phyloP scores from a whole-genome alignment of 768 basidiomycete species.

The Leccinum subtestaceum region DNA sequence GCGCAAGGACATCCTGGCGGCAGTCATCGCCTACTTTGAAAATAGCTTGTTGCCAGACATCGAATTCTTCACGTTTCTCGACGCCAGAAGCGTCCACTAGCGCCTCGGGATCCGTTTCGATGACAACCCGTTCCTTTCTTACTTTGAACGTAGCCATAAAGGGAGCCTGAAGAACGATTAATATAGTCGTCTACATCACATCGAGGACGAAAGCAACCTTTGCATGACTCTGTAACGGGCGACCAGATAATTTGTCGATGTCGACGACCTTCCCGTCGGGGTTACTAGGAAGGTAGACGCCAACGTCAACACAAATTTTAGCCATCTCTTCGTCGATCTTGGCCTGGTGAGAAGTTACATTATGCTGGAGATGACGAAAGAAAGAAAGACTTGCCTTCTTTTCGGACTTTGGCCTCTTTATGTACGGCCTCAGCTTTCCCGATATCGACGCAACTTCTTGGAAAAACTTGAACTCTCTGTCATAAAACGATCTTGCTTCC shows the following conservation, averaged over 20 bases:
- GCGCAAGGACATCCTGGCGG: constrained; percentile 94
- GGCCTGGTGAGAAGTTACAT: constrained; percentile 48
- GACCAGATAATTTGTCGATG: constrained; percentile 93
- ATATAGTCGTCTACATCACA: not conserved
- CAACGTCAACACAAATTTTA: constrained; percentile 88
- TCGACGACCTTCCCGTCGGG: constrained; percentile 97
- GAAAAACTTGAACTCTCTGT: constrained; percentile 95
- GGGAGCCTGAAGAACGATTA: constrained; percentile 65
- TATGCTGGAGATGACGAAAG: not conserved
- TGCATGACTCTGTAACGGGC: constrained; percentile 95
- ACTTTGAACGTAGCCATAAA: constrained; percentile 99
- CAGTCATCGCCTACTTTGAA: constrained; percentile 99
- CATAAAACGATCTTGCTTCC: constrained; percentile 84
- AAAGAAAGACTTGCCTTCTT: constrained; percentile 66
- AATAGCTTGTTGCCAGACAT: constrained; percentile 96
- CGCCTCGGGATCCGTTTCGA: constrained; percentile 71
- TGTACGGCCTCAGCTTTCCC: constrained; percentile 93
- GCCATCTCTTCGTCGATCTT: constrained; percentile 99
- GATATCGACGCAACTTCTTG: constrained; percentile 96
- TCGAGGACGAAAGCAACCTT: constrained; percentile 54
- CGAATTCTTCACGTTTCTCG: constrained; percentile 64
- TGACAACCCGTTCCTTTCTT: constrained; percentile 71
- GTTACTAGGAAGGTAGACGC: constrained; percentile 96
- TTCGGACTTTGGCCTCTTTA: constrained; percentile 92
- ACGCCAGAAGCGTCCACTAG: constrained; percentile 60